Base-by-base conservation (phyloP, 169 alveolate genomes). In the Eimeria sp. region DNA sequence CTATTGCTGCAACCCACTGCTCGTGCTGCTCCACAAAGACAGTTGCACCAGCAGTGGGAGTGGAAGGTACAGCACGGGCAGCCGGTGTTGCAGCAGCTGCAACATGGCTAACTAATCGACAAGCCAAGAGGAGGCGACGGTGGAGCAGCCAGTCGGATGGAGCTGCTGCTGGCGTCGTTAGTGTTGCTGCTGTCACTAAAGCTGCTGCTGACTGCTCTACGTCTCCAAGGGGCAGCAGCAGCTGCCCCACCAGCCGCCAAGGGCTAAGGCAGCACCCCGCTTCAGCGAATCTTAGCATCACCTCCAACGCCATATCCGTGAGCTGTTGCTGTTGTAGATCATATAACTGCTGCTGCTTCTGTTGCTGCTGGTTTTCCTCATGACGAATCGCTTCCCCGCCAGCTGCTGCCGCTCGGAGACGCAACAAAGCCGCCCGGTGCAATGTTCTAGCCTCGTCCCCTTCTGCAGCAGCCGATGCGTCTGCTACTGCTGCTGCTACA, bases 181-280 rank as follows among this genome's bases (percentile, higher is more conserved):
- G 27, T 37, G 80, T 23, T 37, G 91, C 80, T 85, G 78, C 91
- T 85, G 80, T 60, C 60, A 62, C 80, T 6, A 62, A 68, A 30
- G 43, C 60, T 62, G 91, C 78, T 85, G 91, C 77, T 85, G 91
- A 30, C 46, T 85, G 80, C 56, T 16, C 91, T 62, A 60, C 91
- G 91, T 62, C 91, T n/a, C 91, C 91, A 25, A 85, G 80, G 25
- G 91, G 91, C 60, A 85, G 80, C 62, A 85, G 78, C 91, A 85
- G 91, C 91, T 49, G 91, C 30, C 91, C 91, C 54, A 85, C 91
- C 37, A 85, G 80, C 62, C 91, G 56, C 91, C 91, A 85, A 40
- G 91, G 91, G 78, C 91, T 85, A 62, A 85, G 91, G 91, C 91
- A 85, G 91, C 91, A 85, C 43, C 91, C 91, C 13, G 78, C 78